Evolutionary conservation across 345 rosid genomes (phyloP), one percentile per base, ranked within the genome.

Genomic region (Balakata baccata): DNA sequence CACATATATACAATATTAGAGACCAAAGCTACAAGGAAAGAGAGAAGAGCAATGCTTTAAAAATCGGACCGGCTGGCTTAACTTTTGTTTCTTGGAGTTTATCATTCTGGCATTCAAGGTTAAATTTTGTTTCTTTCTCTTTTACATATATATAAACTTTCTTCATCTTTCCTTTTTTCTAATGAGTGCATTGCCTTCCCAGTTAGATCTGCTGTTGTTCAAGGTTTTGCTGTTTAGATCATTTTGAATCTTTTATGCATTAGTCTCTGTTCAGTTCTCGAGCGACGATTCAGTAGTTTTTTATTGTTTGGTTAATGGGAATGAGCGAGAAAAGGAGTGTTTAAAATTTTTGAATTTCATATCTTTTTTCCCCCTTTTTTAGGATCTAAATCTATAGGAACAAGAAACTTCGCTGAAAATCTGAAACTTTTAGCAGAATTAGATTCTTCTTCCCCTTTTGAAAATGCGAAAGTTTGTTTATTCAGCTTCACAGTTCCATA

Each of bases 31-130:
- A 29, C 34, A 29, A 29, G 34, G 2, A 29, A 29, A 2, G 34
- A 29, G 34, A 1, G 34, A 29, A 29, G 34, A 29, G 34, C 34
- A 29, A 29, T 29, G 34, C 2, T 29, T 29, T 29, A 29, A 29
- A 29, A 29, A 29, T 2, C 34, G 34, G 34, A 29, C 34, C 34
- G 34, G 34, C 34, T 2, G 34, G 34, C 34, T 29, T 29, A 29
- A 29, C 34, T n/a, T n/a, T n/a, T n/a, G n/a, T n/a, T n/a, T n/a
- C n/a, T n/a, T 29, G 34, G 34, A 29, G 34, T 29, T 29, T 29
- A 93, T 73, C 98, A 96, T 82, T 96, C 99, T 45, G 99, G 99
- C 9, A 96, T 96, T 73, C 90, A 96, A 96, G 99, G 99, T 96
- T 74, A 34, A 86, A n/a, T n/a, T 82, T 52, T 52, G 23, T 12